Percentiles rank a stretch among this genome's conserved stretches.
phyloP scores from a whole-genome alignment of 1,284 basidiomycete species.

The Pterula multifida region DNA sequence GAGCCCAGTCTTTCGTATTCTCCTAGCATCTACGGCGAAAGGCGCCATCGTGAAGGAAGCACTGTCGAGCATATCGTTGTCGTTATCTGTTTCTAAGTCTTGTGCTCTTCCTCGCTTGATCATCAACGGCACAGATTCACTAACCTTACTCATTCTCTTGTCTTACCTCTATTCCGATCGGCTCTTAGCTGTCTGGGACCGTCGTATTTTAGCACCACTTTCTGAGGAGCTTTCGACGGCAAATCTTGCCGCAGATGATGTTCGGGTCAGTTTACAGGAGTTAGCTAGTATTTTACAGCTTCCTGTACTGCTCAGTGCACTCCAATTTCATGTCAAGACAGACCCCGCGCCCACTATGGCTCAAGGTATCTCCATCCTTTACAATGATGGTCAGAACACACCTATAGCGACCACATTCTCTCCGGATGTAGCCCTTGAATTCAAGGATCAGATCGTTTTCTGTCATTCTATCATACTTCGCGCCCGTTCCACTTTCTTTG shows the following conservation, averaged over 20 bases:
- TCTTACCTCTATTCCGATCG: conserved; percentile 1
- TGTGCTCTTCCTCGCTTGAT: not conserved
- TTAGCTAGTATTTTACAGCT: conserved; percentile 49
- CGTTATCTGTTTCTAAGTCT: not conserved
- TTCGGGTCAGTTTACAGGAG: conserved; percentile 51
- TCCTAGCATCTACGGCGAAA: conserved; percentile 25
- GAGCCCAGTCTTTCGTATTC: conserved; percentile 31
- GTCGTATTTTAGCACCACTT: conserved; percentile 46
- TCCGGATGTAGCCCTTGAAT: conserved; percentile 66
- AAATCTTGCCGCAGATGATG: conserved; percentile 29
- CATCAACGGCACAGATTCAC: not conserved
- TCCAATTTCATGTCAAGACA: conserved; percentile 44
- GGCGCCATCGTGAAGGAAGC: not conserved
- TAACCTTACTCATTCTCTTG: not conserved
- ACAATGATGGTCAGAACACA: conserved; percentile 19
- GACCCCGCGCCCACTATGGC: conserved; percentile 32
- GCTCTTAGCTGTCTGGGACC: conserved; percentile 59
- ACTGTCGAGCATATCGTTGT: not conserved
- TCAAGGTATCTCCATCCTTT: conserved; percentile 37
- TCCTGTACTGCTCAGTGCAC: conserved; percentile 33
- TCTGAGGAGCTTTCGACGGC: conserved; percentile 27
- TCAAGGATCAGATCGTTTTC: conserved; percentile 59
- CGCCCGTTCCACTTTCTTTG: conserved; percentile 78
- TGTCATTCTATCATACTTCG: conserved; percentile 73
- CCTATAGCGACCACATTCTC: conserved; percentile 16